These are phyloP conservation scores for Paecilomyces dactylethromorphus DNA, from an alignment of 2,329 filamentous ascomycete species.

Conservation along the genomic window DNA sequence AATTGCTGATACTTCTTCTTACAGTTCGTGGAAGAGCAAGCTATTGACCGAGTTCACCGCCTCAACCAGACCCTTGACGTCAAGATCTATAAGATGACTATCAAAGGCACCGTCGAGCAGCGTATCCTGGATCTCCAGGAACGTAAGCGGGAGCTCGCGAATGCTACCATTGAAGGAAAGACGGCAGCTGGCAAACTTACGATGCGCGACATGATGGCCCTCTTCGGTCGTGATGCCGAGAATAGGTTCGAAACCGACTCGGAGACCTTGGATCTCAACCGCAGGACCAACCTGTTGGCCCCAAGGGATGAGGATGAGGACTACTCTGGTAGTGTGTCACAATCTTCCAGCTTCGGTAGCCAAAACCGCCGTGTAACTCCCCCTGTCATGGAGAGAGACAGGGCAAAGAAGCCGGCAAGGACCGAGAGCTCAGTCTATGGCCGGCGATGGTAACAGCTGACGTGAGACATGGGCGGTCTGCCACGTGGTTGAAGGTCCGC, in stretches of 20 bases:
- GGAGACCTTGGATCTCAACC: constrained; percentile 27
- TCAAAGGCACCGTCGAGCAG: constrained; percentile 82
- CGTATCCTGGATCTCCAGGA: constrained; percentile 92
- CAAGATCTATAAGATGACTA: constrained; percentile 87
- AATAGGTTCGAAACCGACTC: constrained; percentile 37
- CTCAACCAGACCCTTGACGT: constrained; percentile 95
- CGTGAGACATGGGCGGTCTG: neutral
- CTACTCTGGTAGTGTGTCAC: constrained; percentile 5
- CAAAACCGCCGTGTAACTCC: constrained; percentile 12
- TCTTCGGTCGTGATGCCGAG: constrained; percentile 71
- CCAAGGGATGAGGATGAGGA: constrained; percentile 17
- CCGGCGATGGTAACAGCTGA: constrained; percentile 27
- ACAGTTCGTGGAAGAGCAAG: constrained; percentile 97
- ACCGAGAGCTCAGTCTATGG: constrained; percentile 38
- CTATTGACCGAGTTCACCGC: constrained; percentile 96
- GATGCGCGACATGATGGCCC: constrained; percentile 84
- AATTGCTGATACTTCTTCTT: constrained; percentile 6
- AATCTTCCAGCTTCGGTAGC: constrained; percentile 12
- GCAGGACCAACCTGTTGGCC: constrained; percentile 24
- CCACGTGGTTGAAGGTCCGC: neutral
- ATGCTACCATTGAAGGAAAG: constrained; percentile 79
- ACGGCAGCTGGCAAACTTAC: constrained; percentile 73
- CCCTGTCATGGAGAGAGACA: constrained; percentile 12
- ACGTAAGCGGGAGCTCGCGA: constrained; percentile 86
- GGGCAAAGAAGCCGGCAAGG: constrained; percentile 13